Evolutionary conservation across 2,329 filamentous ascomycete species (phyloP), one percentile per base, ranked within the genome.

Genomic region (Zymoseptoria ardabiliae): DNA sequence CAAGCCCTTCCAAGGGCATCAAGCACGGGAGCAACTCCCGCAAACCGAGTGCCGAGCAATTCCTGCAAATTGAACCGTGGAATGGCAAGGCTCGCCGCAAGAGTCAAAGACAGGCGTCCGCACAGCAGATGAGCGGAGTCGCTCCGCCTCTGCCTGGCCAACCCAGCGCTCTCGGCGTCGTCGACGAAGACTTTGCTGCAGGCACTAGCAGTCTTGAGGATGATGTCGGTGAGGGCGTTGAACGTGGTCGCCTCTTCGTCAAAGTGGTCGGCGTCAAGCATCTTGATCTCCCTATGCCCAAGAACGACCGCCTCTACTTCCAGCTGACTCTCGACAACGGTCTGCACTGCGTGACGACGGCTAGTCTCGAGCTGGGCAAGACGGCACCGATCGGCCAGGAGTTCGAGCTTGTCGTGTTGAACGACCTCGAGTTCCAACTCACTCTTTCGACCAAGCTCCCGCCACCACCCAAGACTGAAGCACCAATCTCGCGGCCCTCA

Each of bases 231-330:
- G 92, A 97, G 60, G 90, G 86, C 56, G 87, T 87, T 60, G 94
- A 99, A 75, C 82, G 94, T 67, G 94, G 94, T 9, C 82, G 94
- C 61, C 81, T 99, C 1, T 99, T 99, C 69, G 92, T 99, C 66
- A 99, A 99, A 79, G 94, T 99, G n/a, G 88, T 97, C 74, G 92
- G 93, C 51, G 91, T 97, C 64, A 97, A 97, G 74, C 92, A 97
- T 68, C 82, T 99, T 45, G 92, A 97, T 70, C 80, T 97, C 50
- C 93, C 94, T 21, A 79, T 99, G 58, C 92, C 94, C 30, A 89
- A 87, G 77, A 93, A 89, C 70, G 92, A 97, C 75, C 87, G 90
- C 57, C 90, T 90, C 2, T 94, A 90, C 83, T 99, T 99, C 77
- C 92, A 93, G 68, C 82, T 99, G 10, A 99, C 94, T 0, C 82